These are phyloP conservation scores for Elsinoe arachidis DNA, from an alignment of 2,329 filamentous ascomycete genomes.

Conservation along the genomic window DNA sequence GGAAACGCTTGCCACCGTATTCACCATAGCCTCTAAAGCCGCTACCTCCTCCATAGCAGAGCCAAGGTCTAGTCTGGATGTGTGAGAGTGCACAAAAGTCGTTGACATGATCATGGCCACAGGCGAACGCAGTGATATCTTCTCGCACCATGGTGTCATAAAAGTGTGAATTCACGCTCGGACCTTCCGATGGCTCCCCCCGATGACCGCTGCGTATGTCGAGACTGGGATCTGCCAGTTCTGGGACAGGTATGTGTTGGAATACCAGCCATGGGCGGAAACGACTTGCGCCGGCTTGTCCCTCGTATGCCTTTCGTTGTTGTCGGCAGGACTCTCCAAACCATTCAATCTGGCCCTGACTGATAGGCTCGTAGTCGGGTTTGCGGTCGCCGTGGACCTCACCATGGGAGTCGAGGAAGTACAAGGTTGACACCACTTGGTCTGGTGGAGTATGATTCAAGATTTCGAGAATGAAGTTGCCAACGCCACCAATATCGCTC, in stretches of 20 bases:
- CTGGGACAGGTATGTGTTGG: constrained; percentile 91
- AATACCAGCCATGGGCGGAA: constrained; percentile 94
- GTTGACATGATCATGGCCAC: constrained; percentile 93
- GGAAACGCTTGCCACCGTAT: constrained; percentile 61
- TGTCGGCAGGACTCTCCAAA: constrained; percentile 51
- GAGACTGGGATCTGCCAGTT: constrained; percentile 61
- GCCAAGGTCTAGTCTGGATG: constrained; percentile 57
- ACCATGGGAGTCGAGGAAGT: constrained; percentile 84
- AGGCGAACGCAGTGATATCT: constrained; percentile 77
- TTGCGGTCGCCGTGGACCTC: constrained; percentile 88
- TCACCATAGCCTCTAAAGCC: constrained; percentile 94
- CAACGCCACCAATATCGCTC: constrained; percentile 74
- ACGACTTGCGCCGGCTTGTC: constrained; percentile 67
- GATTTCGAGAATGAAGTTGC: constrained; percentile 91
- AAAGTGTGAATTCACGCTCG: constrained; percentile 85
- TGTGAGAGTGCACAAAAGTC: constrained; percentile 74
- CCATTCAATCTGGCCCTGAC: constrained; percentile 89
- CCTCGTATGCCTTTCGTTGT: constrained; percentile 64
- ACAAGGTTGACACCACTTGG: constrained; percentile 88
- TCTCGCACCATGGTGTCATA: constrained; percentile 79
- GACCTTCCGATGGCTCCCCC: constrained; percentile 82
- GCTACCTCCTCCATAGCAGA: constrained; percentile 90
- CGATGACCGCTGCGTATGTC: constrained; percentile 56
- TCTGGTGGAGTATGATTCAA: constrained; percentile 68
- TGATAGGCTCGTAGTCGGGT: constrained; percentile 95